phyloP scores from a whole-genome alignment of 176 grass and related monocot genomes.

The Musa troglodytarum region DNA sequence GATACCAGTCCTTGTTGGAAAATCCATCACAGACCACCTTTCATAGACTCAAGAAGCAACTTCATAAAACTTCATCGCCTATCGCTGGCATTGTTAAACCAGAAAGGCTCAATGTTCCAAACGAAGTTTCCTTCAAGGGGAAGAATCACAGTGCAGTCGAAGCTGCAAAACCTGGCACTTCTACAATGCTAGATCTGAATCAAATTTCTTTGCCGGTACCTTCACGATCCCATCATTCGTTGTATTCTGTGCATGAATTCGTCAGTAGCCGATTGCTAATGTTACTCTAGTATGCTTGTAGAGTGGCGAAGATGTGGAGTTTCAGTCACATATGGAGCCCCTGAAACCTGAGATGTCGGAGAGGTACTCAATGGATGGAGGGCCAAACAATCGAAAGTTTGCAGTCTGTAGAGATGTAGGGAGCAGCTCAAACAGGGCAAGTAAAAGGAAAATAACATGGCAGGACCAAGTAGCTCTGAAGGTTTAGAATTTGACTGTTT shows the following conservation, averaged over 20 bases:
- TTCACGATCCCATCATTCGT: background rate
- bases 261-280: background rate
- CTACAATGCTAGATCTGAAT: slow-evolving; percentile 9
- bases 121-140: background rate
- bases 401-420: background rate
- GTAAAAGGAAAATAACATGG: slow-evolving; percentile 18
- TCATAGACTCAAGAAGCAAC: slow-evolving; percentile 1
- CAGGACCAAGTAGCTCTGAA: slow-evolving; percentile 4
- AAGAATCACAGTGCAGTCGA: background rate
- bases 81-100: background rate
- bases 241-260: background rate
- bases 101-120: background rate
- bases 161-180: background rate
- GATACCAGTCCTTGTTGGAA: slow-evolving; percentile 1
- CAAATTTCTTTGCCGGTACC: slow-evolving; percentile 8
- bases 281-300: background rate
- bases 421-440: background rate
- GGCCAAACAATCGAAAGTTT: background rate
- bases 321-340: background rate
- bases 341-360: background rate
- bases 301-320: background rate
- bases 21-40: background rate
- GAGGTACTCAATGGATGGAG: background rate
- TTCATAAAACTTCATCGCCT: background rate
- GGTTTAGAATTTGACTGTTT: background rate